Conservation (phyloP, 2,329 filamentous ascomycete species). For the Epichloe sibirici region DNA sequence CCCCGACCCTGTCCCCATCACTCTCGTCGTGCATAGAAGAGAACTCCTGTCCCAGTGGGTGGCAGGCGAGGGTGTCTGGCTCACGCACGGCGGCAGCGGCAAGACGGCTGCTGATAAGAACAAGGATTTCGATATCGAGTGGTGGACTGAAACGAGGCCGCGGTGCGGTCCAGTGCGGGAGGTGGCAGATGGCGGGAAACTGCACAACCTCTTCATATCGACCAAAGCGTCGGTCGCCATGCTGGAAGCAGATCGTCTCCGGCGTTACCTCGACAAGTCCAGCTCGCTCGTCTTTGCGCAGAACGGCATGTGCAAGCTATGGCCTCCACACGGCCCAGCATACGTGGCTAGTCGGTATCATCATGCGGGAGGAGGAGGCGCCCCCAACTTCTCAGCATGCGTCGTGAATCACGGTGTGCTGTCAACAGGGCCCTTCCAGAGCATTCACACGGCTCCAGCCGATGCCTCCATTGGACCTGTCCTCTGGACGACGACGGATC, state of each 20-base stretch:
- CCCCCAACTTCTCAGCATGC: conserved; percentile 62
- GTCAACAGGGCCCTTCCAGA: conserved; percentile 37
- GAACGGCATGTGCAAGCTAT: conserved; percentile 68
- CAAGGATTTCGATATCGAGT: conserved; percentile 37
- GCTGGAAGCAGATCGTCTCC: conserved; percentile 45
- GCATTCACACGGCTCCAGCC: conserved; percentile 39
- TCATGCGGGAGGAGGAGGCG: conserved; percentile 12
- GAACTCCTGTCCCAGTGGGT: conserved; percentile 37
- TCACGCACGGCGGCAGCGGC: conserved; percentile 22
- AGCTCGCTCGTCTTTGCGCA: conserved; percentile 78
- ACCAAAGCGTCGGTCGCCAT: conserved; percentile 62
- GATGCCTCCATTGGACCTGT: conserved; percentile 36
- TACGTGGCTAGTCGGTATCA: conserved; percentile 32
- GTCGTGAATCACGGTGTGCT: conserved; percentile 46
- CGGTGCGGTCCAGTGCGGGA: conserved; percentile 24
- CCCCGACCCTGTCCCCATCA: conserved; percentile 55
- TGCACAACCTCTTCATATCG: conserved; percentile 65
- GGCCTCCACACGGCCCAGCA: conserved; percentile 36
- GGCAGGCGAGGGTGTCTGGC: conserved; percentile 29
- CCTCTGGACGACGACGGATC: conserved; percentile 13
- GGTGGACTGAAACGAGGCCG: conserved; percentile 37
- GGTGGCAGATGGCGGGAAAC: conserved; percentile 27
- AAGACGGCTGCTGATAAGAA: conserved; percentile 15
- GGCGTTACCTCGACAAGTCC: conserved; percentile 45
- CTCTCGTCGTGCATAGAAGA: conserved; percentile 61